Evolutionary conservation across 108 stramenopile genomes (phyloP), one percentile per base, ranked within the genome.

Genomic region (Nitzschia sp.): DNA sequence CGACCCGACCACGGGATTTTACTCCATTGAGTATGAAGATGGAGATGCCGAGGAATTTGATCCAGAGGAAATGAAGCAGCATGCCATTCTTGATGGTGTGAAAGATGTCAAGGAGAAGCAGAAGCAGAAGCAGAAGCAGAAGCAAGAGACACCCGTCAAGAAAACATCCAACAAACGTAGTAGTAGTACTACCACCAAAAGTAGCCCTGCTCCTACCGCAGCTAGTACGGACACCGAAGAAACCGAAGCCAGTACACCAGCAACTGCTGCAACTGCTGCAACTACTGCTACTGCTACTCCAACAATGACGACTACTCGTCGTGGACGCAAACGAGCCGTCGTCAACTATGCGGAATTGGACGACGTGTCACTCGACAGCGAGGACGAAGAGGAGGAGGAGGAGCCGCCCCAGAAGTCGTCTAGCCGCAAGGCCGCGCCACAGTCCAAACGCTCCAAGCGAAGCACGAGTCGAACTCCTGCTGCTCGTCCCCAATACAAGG

Each of bases 21-120:
- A 63, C 27, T 48, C 27, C 17, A 31, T 63, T 30, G 63, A 48
- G 19, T 63, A 63, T 30, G 63, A 63, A 45, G 63, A 63, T 30
- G 63, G 63, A 9, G 63, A 63, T 41, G 4, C 13, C 19, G 63
- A 63, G 26, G 63, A 63, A 1, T 45, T 63, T 5, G 63, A 63
- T 29, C 63, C 45, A 29, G 19, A 45, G 30, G 63, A 63, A 26
- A 48, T 63, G 38, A 6, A 41, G 13, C 38, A 41, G 13, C 38
- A 41, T 13, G 38, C 13, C 38, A 41, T 41, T 6, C 6, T 9
- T 41, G 9, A 41, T 41, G 38, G 13, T 41, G 38, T 9, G 38
- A 41, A 41, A 6, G 38, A 41, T n/a, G n/a, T n/a, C n/a, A n/a
- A n/a, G n/a, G n/a, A n/a, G n/a, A n/a, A n/a, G n/a, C n/a, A n/a